phyloP scores from a whole-genome alignment of 495 filamentous ascomycete species.

The Neurospora sp. region DNA sequence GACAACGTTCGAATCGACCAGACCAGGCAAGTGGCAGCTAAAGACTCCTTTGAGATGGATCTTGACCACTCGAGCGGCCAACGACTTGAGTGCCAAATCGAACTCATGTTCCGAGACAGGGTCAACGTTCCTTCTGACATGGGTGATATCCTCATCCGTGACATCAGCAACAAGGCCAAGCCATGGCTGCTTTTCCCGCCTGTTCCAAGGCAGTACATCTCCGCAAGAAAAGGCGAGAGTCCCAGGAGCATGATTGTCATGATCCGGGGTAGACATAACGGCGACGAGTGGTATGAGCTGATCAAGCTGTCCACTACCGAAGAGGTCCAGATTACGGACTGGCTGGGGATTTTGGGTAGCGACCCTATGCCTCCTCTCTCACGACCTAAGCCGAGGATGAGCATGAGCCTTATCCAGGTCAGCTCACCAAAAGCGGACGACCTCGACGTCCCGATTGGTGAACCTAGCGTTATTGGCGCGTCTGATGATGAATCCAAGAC shows the following conservation, averaged over 20 bases:
- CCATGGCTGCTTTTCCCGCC: conserved; percentile 87
- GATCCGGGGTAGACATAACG: conserved; percentile 57
- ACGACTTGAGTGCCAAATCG: conserved; percentile 77
- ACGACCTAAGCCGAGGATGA: conserved; percentile 22
- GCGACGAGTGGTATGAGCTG: conserved; percentile 71
- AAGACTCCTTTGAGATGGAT: conserved; percentile 81
- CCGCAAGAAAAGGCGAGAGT: conserved; percentile 66
- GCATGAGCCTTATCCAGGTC: conserved; percentile 20
- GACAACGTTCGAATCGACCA: conserved; percentile 61
- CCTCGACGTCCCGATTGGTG: conserved; percentile 67
- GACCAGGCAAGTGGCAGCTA: conserved; percentile 66
- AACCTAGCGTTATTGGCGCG: conserved; percentile 31
- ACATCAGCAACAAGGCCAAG: conserved; percentile 62
- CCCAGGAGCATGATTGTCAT: conserved; percentile 69
- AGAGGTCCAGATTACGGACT: conserved; percentile 69
- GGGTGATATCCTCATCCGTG: conserved; percentile 83
- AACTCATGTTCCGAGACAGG: conserved; percentile 77
- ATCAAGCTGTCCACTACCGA: conserved; percentile 60
- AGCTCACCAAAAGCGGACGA: conserved; percentile 44
- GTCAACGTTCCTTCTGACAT: conserved; percentile 38
- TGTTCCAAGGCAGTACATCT: conserved; percentile 55
- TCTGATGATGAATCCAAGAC: conserved; percentile 14
- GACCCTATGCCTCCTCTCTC: conserved; percentile 61
- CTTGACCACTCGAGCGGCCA: conserved; percentile 85
- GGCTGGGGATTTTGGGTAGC: conserved; percentile 73